A percentile compares a stretch with the other conserved stretches of the same genome.
These are phyloP conservation scores for Berberis vulgaris DNA, from an alignment of 164 flowering plant genomes.

Conservation along the genomic window DNA sequence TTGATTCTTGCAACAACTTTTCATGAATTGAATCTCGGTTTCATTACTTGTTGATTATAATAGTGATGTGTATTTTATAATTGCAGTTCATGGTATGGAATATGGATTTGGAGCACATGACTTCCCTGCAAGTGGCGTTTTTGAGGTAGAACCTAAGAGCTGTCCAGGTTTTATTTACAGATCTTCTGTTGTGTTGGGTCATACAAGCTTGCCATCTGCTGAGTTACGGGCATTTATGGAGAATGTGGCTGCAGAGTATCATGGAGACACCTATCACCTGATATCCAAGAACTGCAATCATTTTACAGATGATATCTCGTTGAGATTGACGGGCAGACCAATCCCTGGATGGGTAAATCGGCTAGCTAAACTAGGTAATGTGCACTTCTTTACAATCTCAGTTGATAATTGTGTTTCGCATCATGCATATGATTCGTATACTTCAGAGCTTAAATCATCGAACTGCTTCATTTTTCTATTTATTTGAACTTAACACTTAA, in stretches of 20 bases:
- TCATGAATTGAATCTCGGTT: background rate
- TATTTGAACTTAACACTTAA: too few species aligned
- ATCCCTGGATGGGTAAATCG: constrained; percentile 91
- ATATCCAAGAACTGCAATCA: constrained; percentile 88
- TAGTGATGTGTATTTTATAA: constrained; percentile 1
- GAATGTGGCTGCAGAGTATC: constrained; percentile 59
- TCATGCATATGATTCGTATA: too few species aligned
- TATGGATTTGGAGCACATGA: constrained; percentile 94
- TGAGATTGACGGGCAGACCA: constrained; percentile 48
- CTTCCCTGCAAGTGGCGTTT: constrained; percentile 77
- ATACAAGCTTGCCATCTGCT: constrained; percentile 34
- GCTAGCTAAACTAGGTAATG: constrained; percentile 61
- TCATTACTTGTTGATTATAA: background rate
- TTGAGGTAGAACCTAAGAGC: constrained; percentile 77
- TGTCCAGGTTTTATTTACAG: constrained; percentile 81
- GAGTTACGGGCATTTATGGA: constrained; percentile 60
- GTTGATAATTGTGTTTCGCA: background rate
- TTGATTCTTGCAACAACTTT: too few species aligned
- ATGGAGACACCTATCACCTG: constrained; percentile 87
- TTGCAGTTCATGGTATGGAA: constrained; percentile 72
- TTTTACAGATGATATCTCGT: constrained; percentile 61
- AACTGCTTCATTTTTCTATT: too few species aligned
- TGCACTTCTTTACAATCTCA: background rate
- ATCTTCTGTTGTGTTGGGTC: constrained; percentile 56
- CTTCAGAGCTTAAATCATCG: too few species aligned